These are phyloP conservation scores for Coccomyxa sp. DNA, from an alignment of 139 green algal species.

Conservation along the genomic window DNA sequence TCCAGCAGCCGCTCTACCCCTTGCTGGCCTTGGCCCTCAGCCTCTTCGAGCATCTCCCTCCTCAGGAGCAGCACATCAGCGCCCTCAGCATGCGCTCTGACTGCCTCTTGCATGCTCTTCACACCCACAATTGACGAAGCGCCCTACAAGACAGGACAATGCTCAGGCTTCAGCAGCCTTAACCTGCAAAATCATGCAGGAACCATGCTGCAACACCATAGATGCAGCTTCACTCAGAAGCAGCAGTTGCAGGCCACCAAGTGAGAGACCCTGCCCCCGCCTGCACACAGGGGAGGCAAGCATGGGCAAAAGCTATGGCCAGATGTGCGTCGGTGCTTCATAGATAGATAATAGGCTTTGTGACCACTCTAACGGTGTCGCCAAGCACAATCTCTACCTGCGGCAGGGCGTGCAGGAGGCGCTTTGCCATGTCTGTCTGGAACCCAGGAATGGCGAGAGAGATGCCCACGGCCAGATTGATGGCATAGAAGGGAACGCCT, in stretches of 20 bases:
- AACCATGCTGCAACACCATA: not conserved
- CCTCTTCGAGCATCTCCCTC: constrained; percentile 49
- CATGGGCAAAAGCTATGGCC: not conserved
- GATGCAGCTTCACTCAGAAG: not conserved
- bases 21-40: not conserved
- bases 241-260: not conserved
- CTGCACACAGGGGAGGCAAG: not conserved
- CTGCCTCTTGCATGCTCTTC: constrained; percentile 52
- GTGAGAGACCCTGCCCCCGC: not conserved
- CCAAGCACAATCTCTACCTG: not conserved
- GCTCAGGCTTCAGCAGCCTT: too few species aligned
- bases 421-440: constrained; percentile 52
- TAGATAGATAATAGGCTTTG: not conserved
- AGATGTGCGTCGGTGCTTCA: too few species aligned
- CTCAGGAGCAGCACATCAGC: constrained; percentile 71
- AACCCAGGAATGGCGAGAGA: constrained; percentile 59
- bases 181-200: not conserved
- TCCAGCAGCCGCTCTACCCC: constrained; percentile 32
- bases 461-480: constrained; percentile 51
- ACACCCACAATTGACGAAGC: constrained; percentile 52
- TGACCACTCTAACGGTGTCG: not conserved
- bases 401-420: constrained; percentile 61
- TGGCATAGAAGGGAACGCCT: constrained; percentile 23
- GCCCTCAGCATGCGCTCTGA: constrained; percentile 35
- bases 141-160: too few species aligned